These are phyloP conservation scores for Amauroascus niger DNA, from an alignment of 2,329 filamentous ascomycete genomes.

Conservation along the genomic window DNA sequence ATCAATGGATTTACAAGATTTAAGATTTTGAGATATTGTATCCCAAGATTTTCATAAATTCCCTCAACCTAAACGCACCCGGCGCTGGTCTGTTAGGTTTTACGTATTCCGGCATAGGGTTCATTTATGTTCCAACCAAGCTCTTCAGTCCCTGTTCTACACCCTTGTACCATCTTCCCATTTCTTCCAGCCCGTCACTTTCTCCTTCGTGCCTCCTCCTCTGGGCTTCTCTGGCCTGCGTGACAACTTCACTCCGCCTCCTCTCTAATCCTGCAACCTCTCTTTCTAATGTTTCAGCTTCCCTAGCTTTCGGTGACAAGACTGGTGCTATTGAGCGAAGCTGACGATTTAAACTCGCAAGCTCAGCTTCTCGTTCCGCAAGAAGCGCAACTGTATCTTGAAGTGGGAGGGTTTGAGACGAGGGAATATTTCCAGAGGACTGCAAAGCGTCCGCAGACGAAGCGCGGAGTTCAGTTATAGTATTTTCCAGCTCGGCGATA, in stretches of 20 bases:
- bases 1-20: not conserved
- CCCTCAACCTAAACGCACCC: not conserved
- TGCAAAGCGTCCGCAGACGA: conserved; percentile 48
- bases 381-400: conserved; percentile 35
- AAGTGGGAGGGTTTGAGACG: conserved; percentile 33
- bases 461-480: conserved; percentile 43
- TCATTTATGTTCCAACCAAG: conserved; percentile 18
- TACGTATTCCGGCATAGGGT: not conserved
- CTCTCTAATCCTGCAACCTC: conserved; percentile 37
- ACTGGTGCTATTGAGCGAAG: conserved; percentile 37
- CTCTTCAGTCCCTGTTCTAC: conserved; percentile 35
- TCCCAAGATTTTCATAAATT: not conserved
- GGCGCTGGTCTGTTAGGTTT: not conserved
- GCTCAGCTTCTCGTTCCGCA: conserved; percentile 33
- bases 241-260: conserved; percentile 37
- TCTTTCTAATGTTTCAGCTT: conserved; percentile 38
- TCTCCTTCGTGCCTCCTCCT: conserved; percentile 38
- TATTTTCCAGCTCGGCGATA: conserved; percentile 44
- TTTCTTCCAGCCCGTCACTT: conserved; percentile 39
- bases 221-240: conserved; percentile 40
- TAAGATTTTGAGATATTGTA: not conserved
- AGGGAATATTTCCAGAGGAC: conserved; percentile 33
- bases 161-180: conserved; percentile 39
- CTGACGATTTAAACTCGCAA: conserved; percentile 35
- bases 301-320: conserved; percentile 36